phyloP scores from a whole-genome alignment of 805 yeast species.

The Maudiozyma barnettii region DNA sequence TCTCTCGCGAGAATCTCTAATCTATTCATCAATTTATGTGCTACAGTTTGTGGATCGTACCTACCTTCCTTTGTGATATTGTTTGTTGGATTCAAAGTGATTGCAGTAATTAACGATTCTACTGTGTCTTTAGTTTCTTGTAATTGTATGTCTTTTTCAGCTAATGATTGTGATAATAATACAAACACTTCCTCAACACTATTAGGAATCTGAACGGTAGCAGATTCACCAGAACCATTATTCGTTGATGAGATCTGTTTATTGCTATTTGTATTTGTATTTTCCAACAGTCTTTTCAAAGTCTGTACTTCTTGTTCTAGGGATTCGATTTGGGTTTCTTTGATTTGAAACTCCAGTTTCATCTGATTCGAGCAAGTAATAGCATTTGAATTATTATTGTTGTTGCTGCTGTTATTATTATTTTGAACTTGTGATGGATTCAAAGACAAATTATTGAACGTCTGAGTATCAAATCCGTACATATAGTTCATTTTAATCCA shows the following conservation, averaged over 20 bases:
- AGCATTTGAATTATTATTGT: not conserved
- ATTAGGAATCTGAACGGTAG: slow-evolving; percentile 32
- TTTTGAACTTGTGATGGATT: not conserved
- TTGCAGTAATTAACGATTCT: slow-evolving; percentile 52
- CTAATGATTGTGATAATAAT: slow-evolving; percentile 39
- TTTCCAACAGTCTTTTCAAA: slow-evolving; percentile 25
- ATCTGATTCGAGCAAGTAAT: slow-evolving; percentile 15
- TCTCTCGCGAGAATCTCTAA: slow-evolving; percentile 54
- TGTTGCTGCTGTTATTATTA: not conserved
- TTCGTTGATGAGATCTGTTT: too few relatives aligned
- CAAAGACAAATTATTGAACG: slow-evolving; percentile 8
- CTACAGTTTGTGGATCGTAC: slow-evolving; percentile 64
- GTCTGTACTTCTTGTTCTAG: slow-evolving; percentile 37
- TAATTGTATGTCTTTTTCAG: slow-evolving; percentile 41
- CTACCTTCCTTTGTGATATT: slow-evolving; percentile 44
- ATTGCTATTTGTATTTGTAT: not conserved
- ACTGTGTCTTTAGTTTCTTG: slow-evolving; percentile 52
- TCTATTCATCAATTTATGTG: slow-evolving; percentile 61
- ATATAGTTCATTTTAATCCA: slow-evolving; percentile 12
- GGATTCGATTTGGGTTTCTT: slow-evolving; percentile 41
- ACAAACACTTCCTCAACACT: slow-evolving; percentile 39
- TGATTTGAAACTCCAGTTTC: slow-evolving; percentile 44
- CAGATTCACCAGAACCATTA: not conserved
- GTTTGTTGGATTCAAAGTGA: slow-evolving; percentile 42
- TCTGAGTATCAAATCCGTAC: slow-evolving; percentile 9